phyloP scores from a whole-genome alignment of 495 filamentous ascomycete species.

The Talaromyces proteolyticus region DNA sequence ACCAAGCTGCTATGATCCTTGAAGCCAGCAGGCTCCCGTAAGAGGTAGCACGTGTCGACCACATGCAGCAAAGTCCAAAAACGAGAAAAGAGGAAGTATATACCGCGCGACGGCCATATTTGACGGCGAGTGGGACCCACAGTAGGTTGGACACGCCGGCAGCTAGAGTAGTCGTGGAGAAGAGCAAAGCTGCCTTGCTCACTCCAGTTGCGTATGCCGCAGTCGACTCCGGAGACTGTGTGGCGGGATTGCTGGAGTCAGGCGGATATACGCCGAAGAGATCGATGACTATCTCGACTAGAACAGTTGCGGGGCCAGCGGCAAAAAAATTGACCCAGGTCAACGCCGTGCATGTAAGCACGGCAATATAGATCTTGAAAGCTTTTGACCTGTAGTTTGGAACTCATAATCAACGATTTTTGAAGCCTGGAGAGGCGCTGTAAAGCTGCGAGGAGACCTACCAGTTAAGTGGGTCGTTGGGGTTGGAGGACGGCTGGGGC shows the following conservation, averaged over 20 bases:
- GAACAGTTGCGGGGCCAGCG: slow-evolving; percentile 47
- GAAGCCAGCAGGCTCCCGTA: slow-evolving; percentile 38
- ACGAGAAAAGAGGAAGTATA: slow-evolving; percentile 43
- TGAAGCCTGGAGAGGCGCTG: background rate
- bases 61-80: slow-evolving; percentile 36
- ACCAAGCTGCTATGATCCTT: slow-evolving; percentile 45
- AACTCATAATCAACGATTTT: background rate
- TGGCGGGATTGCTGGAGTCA: slow-evolving; percentile 17
- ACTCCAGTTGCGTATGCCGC: too few species aligned
- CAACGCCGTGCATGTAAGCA: slow-evolving; percentile 44
- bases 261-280: slow-evolving; percentile 33
- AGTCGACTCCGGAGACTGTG: too few species aligned
- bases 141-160: slow-evolving; percentile 47
- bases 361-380: slow-evolving; percentile 43
- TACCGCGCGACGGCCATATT: slow-evolving; percentile 48
- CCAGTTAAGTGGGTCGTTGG: slow-evolving; percentile 29
- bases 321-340: slow-evolving; percentile 51
- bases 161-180: slow-evolving; percentile 42
- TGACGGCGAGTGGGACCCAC: slow-evolving; percentile 50
- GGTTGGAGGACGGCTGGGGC: slow-evolving; percentile 19
- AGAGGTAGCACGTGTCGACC: slow-evolving; percentile 35
- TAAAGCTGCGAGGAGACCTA: slow-evolving; percentile 29
- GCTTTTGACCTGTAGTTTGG: slow-evolving; percentile 29
- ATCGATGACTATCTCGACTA: slow-evolving; percentile 37
- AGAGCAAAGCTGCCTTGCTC: slow-evolving; percentile 44